Base-by-base conservation (phyloP, 208 protist genomes). In the Acanthamoeba sp. region DNA sequence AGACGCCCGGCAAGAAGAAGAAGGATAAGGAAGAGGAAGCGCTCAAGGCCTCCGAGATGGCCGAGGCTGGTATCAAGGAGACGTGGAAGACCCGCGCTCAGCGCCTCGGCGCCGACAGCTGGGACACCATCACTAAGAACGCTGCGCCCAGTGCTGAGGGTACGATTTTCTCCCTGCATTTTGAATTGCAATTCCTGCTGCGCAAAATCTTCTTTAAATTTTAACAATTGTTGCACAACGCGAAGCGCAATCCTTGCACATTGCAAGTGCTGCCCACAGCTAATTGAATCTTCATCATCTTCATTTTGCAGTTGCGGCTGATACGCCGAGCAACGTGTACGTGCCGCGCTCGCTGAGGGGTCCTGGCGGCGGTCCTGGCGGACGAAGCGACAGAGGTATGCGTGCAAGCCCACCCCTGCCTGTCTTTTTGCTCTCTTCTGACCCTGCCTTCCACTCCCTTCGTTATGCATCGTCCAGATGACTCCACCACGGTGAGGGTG, bases 401-500 rank as follows among this genome's bases (percentile, higher is more conserved):
- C 64, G 69, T 78, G 57, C 52, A 20, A 20, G 88, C 57, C 42
- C 87, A 9, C 73, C 71, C 27, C 4, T 50, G n/a, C n/a, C 42
- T 27, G 38, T 55, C 50, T 55, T 55, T 55, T 55, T 14, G 5
- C 18, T 55, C 50, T 0, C 18, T 14, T 55, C 50, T 55, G 48
- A 14, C 14, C 50, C 50, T 71, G 62, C 62, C 10, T 0, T 34
- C 59, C 22, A 62, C 18, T 0, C 22, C 1, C 34, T 22, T 34
- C 2, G 0, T 22, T 24, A 27, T 27, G 14, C 34, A 20, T 12
- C 5, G 57, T 73, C 7, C 90, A 93, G 95, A 97, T 45, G 95
- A 97, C 89, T 57, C 48, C 9, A 91, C 52, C n/a, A 96, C 96
- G 55, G 88, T 97, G 1, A 87, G 96, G 42, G 91, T 97, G 10